phyloP scores from a whole-genome alignment of 2,329 filamentous ascomycete genomes.

The Chlorencoelia australis region DNA sequence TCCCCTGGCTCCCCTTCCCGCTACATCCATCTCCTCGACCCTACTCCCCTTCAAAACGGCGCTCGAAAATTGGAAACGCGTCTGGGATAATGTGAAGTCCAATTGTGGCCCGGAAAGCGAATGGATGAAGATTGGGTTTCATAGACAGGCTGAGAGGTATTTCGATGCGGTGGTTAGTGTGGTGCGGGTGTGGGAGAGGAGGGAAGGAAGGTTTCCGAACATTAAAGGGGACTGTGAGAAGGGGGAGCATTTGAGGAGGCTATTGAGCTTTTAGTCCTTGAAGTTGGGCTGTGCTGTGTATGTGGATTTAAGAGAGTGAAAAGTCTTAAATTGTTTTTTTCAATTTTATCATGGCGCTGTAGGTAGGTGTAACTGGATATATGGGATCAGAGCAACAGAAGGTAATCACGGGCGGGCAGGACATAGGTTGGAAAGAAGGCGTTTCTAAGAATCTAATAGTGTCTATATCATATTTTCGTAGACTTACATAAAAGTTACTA shows the following conservation, averaged over 20 bases:
- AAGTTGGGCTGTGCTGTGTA: too few relatives aligned
- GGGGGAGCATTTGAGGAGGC: slow-evolving; percentile 21
- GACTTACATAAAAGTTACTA: too few relatives aligned
- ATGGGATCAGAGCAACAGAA: too few relatives aligned
- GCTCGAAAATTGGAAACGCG: slow-evolving; percentile 21
- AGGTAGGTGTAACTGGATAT: too few relatives aligned
- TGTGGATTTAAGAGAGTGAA: too few relatives aligned
- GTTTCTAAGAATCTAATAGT: too few relatives aligned
- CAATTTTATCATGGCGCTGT: too few relatives aligned
- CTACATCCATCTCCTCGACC: slow-evolving; percentile 10
- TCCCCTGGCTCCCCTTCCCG: slow-evolving; percentile 14
- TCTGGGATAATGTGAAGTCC: slow-evolving; percentile 23
- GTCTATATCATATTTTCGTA: too few relatives aligned
- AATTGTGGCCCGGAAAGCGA: slow-evolving; percentile 11
- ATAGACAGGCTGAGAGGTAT: slow-evolving; percentile 24
- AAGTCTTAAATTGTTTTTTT: too few relatives aligned
- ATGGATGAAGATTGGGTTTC: slow-evolving; percentile 24
- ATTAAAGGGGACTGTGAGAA: slow-evolving; percentile 24
- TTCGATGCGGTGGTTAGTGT: slow-evolving; percentile 18
- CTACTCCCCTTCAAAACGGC: slow-evolving; percentile 20
- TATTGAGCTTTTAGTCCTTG: slow-evolving; percentile 20
- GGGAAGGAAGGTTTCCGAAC: slow-evolving; percentile 15
- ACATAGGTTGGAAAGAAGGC: too few relatives aligned
- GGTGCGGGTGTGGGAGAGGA: slow-evolving; percentile 18
- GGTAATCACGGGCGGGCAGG: too few relatives aligned